Base-by-base conservation (phyloP, 108 stramenopile species). In the Nitzschia sp. region DNA sequence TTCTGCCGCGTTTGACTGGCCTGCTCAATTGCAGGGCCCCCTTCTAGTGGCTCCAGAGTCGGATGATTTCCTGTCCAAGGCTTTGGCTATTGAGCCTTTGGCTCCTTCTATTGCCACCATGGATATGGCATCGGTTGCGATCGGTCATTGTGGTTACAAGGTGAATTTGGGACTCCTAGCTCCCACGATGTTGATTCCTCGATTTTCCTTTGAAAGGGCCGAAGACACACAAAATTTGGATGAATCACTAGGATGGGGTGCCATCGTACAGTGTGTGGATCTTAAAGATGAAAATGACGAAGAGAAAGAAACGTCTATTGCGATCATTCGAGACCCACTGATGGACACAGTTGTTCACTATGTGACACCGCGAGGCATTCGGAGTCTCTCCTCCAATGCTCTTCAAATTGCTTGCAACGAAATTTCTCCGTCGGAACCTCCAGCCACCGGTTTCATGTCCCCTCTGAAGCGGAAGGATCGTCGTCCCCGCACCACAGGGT, bases 81-180 rank as follows among this genome's bases (percentile, higher is more conserved):
- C 82, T 22, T 54, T 37, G 10, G 70, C 69, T 14, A 81, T 87
- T 40, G 82, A 81, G 51, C 51, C 60, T 25, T 84, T 82, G 43
- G 71, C 60, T 40, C 17, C 46, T 48, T 48, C 46, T 48, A 6
- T 17, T 48, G 59, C 61, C 19, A 70, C 70, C 7, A 60, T 59
- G 10, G 73, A 85, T n/a, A 39, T 88, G 17, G 78, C 83, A 46
- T 86, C 86, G 29, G 55, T 91, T 53, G 85, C 84, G 8, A 77
- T 88, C 41, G 90, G 75, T 22, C 46, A 61, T 6, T 41, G 43
- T 17, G 62, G 42, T 7, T 65, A 67, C 11, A 63, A 63, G 14
- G 80, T 91, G 10, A 82, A 86, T 22, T 79, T 91, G 73, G 82
- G 79, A 14, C 72, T 86, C 14, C 17, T 85, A 2, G 76, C 87